Evolutionary conservation across 192 early-diverging fungal genomes (phyloP), one percentile per base, ranked within the genome.

Genomic region (Chytriomyces sp.): DNA sequence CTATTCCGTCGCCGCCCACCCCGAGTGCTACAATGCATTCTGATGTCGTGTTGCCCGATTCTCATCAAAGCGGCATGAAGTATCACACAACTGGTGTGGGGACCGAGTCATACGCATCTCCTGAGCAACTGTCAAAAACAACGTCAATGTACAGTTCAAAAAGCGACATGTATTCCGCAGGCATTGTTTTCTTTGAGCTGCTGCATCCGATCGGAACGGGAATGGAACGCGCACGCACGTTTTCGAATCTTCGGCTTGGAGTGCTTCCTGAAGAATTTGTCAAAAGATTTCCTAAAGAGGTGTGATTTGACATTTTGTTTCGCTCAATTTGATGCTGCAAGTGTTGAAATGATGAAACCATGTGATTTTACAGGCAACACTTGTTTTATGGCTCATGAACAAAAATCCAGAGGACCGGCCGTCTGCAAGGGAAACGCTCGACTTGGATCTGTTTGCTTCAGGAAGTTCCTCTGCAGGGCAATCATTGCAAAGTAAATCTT

Each of bases 141-240:
- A 9, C 67, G 11, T 46, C 75, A n/a, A 35, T 35, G 35, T 87
- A 89, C 75, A 81, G 81, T 23, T 69, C 75, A 53, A 80, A 80
- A 72, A 76, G 89, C 5, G 98, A 99, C 77, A 95, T 99, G 9
- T 99, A 97, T 81, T 96, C 94, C 6, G 82, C 97, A 10, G 98
- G 98, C 4, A 97, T 99, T 50, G 92, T 99, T 49, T 92, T 99
- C 64, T 98, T 97, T 79, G 98, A 99, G 83, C 83, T 99, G 60
- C 92, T 92, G 80, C 92, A 93, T 45, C 94, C 96, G 35, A 92
- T 97, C 73, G 75, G 87, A 7, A 97, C 98, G 0, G 86, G 84
- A 0, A 98, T 98, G 95, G 98, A 99, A 82, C 91, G 98, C 0
- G 91, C 91, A 18, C 82, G 86, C 35, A 86, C 87, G 4, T 69